Evolutionary conservation across 192 early-diverging fungal genomes (phyloP).

Genomic region (Umbelopsis vinacea): DNA sequence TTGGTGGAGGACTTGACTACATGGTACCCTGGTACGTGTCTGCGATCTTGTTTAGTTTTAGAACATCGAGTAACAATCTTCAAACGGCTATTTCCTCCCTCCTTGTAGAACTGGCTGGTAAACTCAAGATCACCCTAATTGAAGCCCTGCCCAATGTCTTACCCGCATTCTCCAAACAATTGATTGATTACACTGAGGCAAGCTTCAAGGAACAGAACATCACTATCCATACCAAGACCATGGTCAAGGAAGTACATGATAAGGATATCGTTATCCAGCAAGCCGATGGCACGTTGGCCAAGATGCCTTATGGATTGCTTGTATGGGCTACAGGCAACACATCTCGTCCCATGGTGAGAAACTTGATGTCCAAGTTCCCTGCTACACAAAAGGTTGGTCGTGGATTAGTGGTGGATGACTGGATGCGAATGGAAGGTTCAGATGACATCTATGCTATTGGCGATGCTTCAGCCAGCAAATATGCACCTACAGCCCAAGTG

Average conservation of each 20-base stretch:
- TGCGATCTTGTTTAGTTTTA: too few species aligned
- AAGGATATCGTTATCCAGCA: slow-evolving; percentile 69
- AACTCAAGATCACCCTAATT: slow-evolving; percentile 73
- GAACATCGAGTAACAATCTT: background rate
- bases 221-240: slow-evolving; percentile 68
- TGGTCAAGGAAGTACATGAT: slow-evolving; percentile 73
- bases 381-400: slow-evolving; percentile 60
- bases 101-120: slow-evolving; percentile 60
- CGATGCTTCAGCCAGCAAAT: slow-evolving; percentile 70
- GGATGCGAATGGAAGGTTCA: slow-evolving; percentile 62
- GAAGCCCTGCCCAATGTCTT: slow-evolving; percentile 75
- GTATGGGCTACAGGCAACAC: slow-evolving; percentile 86
- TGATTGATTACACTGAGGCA: slow-evolving; percentile 77
- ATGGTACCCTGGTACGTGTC: slow-evolving; percentile 63
- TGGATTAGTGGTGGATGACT: slow-evolving; percentile 70
- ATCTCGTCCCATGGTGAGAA: slow-evolving; percentile 59
- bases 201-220: slow-evolving; percentile 72
- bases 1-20: slow-evolving; percentile 64
- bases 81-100: background rate
- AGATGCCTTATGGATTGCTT: slow-evolving; percentile 73
- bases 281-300: slow-evolving; percentile 57
- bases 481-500: slow-evolving; percentile 78
- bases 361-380: slow-evolving; percentile 63
- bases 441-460: slow-evolving; percentile 66
- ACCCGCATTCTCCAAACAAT: slow-evolving; percentile 68